A percentile compares a stretch with the other conserved stretches of the same genome.
Evolutionary conservation across 139 green algal species (phyloP).

Genomic region (Chlorella sp.): DNA sequence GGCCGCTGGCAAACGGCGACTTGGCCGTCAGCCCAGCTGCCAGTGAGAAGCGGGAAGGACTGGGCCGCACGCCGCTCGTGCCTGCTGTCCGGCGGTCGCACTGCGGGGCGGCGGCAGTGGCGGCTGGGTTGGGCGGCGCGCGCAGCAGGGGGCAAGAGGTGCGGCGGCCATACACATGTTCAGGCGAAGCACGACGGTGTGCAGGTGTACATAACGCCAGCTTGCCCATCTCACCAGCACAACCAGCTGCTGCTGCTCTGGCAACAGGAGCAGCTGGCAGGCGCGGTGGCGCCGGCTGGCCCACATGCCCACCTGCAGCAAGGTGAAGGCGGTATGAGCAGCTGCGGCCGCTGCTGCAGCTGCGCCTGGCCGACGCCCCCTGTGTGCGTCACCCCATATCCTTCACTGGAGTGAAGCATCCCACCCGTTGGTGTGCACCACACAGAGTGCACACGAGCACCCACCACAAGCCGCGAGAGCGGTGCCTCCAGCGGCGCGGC

Average conservation of each 20-base stretch:
- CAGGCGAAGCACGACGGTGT: too few species aligned
- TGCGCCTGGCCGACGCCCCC: too few species aligned
- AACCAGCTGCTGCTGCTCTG: slow-evolving; percentile 10
- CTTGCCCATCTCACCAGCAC: background rate
- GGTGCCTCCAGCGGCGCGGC: background rate
- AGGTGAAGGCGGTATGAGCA: too few species aligned
- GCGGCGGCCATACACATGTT: too few species aligned
- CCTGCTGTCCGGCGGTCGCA: too few species aligned
- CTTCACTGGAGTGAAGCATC: too few species aligned
- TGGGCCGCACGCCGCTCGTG: background rate
- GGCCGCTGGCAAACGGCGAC: slow-evolving; percentile 43
- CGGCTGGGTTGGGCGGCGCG: background rate
- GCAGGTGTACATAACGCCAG: too few species aligned
- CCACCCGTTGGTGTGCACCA: too few species aligned
- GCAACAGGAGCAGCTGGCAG: slow-evolving; percentile 26
- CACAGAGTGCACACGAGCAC: too few species aligned
- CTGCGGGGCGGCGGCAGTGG: background rate
- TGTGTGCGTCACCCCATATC: too few species aligned
- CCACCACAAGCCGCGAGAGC: slow-evolving; percentile 2
- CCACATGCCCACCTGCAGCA: slow-evolving; percentile 33
- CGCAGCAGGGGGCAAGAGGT: background rate
- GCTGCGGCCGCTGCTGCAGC: too few species aligned
- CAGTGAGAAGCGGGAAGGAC: slow-evolving; percentile 9
- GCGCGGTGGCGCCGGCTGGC: slow-evolving; percentile 5
- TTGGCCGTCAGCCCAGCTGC: slow-evolving; percentile 18